Percentiles rank a stretch among this genome's conserved stretches.
Conservation (phyloP, 1,284 basidiomycete species). For the Sporisorium scitamineum region DNA sequence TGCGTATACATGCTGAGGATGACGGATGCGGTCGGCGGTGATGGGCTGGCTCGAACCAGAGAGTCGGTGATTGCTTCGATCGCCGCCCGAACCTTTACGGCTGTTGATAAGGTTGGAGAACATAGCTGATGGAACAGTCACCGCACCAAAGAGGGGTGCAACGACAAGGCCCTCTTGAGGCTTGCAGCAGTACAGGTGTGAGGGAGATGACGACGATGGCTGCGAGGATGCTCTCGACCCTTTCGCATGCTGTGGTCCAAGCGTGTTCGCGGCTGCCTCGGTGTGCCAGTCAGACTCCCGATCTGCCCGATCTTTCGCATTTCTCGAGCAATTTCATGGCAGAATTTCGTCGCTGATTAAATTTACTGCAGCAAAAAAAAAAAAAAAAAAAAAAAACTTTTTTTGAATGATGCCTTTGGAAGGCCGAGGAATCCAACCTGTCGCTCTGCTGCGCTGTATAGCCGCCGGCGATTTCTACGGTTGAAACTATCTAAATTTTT, state of each 20-base stretch:
- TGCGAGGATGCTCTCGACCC: not conserved
- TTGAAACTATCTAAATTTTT: slow-evolving; percentile 25
- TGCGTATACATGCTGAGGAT: slow-evolving; percentile 45
- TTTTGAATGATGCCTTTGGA: not conserved
- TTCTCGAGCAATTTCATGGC: no score
- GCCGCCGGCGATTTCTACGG: slow-evolving; percentile 23
- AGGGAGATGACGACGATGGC: not conserved
- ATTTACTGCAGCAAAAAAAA: no score
- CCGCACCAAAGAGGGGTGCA: slow-evolving; percentile 3
- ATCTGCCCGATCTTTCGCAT: not conserved
- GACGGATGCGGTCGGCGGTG: slow-evolving; percentile 47
- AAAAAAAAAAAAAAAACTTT: no score
- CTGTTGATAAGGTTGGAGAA: slow-evolving; percentile 49
- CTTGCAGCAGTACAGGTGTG: not conserved
- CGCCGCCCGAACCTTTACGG: slow-evolving; percentile 43
- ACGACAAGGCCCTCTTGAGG: not conserved
- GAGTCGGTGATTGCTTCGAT: slow-evolving; percentile 43
- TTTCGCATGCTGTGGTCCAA: not conserved
- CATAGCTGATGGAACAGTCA: slow-evolving; percentile 13
- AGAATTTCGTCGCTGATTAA: no score
- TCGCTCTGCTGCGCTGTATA: not conserved
- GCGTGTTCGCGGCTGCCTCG: not conserved
- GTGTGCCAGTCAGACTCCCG: not conserved
- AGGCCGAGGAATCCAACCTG: slow-evolving; percentile 1
- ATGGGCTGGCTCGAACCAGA: slow-evolving; percentile 26